These are phyloP conservation scores for Pleurotus tuoliensis DNA, from an alignment of 768 basidiomycete species.

Conservation along the genomic window DNA sequence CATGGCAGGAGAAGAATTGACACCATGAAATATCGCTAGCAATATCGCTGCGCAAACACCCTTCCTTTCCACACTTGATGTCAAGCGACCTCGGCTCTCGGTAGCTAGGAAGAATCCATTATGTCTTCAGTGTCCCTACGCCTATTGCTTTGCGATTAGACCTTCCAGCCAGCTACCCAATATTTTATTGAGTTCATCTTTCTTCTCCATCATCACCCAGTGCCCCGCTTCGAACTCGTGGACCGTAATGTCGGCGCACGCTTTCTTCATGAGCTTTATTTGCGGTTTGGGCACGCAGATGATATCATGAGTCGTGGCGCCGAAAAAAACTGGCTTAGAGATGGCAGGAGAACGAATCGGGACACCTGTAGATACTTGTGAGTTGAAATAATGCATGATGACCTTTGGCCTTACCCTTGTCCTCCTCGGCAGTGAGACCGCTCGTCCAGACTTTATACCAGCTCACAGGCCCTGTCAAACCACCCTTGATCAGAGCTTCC, in stretches of 20 bases:
- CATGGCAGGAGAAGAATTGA: too few relatives aligned
- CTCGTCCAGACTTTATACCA: constrained; percentile 23
- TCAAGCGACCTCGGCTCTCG: too few relatives aligned
- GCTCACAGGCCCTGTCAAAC: constrained; percentile 25
- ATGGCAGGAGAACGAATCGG: constrained; percentile 22
- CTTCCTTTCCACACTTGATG: too few relatives aligned
- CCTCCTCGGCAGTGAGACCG: constrained; percentile 25
- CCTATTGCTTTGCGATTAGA: too few relatives aligned
- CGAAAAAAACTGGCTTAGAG: constrained; percentile 32
- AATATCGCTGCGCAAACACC: too few relatives aligned
- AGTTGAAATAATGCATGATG: background rate
- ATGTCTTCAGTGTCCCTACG: too few relatives aligned
- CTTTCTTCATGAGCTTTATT: constrained; percentile 9
- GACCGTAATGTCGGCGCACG: constrained; percentile 25
- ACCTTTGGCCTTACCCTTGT: constrained; percentile 20
- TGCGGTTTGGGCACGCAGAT: constrained; percentile 18
- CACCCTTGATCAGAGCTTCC: constrained; percentile 19
- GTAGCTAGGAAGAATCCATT: too few relatives aligned
- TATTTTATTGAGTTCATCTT: constrained; percentile 27
- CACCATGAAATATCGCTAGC: too few relatives aligned
- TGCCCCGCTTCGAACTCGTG: constrained; percentile 35
- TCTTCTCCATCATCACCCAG: constrained; percentile 32
- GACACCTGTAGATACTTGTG: constrained; percentile 13
- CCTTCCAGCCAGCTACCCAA: constrained; percentile 14
- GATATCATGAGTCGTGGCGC: constrained; percentile 25